phyloP scores from a whole-genome alignment of 176 grass and related monocot species.

The Aegilops sharonensis region DNA sequence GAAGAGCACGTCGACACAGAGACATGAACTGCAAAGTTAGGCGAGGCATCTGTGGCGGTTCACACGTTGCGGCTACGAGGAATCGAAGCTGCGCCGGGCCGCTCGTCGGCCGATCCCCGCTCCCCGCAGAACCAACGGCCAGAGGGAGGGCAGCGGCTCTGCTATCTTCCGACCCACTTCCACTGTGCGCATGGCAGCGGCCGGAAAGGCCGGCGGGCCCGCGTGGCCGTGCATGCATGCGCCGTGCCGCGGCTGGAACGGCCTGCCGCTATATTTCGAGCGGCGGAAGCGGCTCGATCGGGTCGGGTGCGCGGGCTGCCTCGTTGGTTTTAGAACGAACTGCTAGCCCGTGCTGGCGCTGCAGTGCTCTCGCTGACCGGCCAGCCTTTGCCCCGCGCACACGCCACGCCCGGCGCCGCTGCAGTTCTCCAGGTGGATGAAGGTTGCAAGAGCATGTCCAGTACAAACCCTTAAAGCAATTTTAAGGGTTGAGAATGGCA shows the following conservation, averaged over 20 bases:
- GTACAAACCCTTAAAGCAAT: no score
- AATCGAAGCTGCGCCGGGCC: constrained; percentile 7
- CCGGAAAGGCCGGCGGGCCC: neutral
- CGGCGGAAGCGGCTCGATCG: neutral
- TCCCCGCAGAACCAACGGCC: neutral
- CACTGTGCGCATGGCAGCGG: neutral
- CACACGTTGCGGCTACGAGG: neutral
- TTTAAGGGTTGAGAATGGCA: no score
- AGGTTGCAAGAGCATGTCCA: no score
- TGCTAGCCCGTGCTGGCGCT: neutral
- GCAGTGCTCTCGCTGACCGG: neutral
- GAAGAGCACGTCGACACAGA: neutral
- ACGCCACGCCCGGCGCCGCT: no score
- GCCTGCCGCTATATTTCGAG: neutral
- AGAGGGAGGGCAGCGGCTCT: no score
- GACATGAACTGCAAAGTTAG: neutral
- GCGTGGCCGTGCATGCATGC: neutral
- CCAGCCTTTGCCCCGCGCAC: no score
- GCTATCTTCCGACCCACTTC: neutral
- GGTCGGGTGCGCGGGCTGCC: neutral
- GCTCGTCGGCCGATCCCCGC: neutral
- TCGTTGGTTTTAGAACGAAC: neutral
- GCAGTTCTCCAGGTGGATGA: no score
- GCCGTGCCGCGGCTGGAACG: neutral
- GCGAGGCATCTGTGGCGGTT: neutral